Evolutionary conservation across 257 asterid genomes (phyloP), one percentile per base, ranked within the genome.

Genomic region (Solanum dulcamara): DNA sequence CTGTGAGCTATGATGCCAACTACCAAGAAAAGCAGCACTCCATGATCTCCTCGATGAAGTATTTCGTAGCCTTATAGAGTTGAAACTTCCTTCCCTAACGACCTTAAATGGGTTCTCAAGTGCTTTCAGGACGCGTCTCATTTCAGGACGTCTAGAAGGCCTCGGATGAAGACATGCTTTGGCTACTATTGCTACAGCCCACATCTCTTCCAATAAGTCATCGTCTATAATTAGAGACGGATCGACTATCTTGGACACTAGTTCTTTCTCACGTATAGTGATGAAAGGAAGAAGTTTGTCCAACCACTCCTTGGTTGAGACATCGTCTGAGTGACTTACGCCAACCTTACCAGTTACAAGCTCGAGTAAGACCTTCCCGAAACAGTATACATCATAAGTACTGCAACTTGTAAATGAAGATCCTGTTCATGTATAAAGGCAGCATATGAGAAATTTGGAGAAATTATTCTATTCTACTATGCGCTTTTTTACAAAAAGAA

Each of bases 161-260:
- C 86, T 93, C 18, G 95, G 94, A 40, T 93, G 89, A 33, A 94
- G 90, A 85, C 97, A 93, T 1, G 98, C 90, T 85, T 90, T 90
- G 5, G 98, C 98, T 72, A 94, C 95, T 24, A 93, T 80, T 3
- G 98, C 93, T 9, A 94, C 89, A 15, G 98, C 92, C 98, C 98
- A 91, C 7, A 91, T 92, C 84, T 94, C 98, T 83, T 93, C 95
- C 0, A 93, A 89, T 57, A 93, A 93, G 70, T 94, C 98, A 64
- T 94, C 98, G 14, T 94, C 91, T 74, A 91, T 71, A 67, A 92
- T 83, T 7, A 93, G 92, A 60, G 97, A 92, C 51, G 88, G 90
- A 68, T 93, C 97, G 2, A 93, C 83, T 33, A 92, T 91, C 85
- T 87, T 91, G 10, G 81, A 33, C 75, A 92, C 86, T 67, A 37